Evolutionary conservation across 2,329 filamentous ascomycete genomes (phyloP).

Genomic region (Hypoxylon sp.): DNA sequence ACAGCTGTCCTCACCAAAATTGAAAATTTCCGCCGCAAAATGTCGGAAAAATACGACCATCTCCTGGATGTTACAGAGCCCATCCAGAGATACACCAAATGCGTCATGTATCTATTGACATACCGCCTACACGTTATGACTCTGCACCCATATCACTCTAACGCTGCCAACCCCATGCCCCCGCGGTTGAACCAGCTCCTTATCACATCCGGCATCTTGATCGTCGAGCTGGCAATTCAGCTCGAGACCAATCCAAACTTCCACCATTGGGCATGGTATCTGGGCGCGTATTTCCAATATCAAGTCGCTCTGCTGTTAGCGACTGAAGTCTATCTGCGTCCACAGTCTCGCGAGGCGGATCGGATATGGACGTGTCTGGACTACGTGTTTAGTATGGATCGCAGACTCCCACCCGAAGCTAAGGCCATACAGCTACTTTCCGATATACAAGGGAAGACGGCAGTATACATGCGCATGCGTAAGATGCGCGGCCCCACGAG

Average conservation of each 20-base stretch:
- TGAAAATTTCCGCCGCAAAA: conserved; percentile 74
- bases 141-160: conserved; percentile 74
- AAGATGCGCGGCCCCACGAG: conserved; percentile 65
- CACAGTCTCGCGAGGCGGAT: conserved; percentile 68
- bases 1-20: conserved; percentile 76
- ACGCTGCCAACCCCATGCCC: conserved; percentile 64
- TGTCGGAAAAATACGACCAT: conserved; percentile 75
- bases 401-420: conserved; percentile 62
- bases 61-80: conserved; percentile 72
- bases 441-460: conserved; percentile 72
- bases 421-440: conserved; percentile 73
- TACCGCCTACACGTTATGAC: conserved; percentile 75
- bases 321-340: conserved; percentile 73
- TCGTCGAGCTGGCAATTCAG: conserved; percentile 62
- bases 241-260: conserved; percentile 63
- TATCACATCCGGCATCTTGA: conserved; percentile 69
- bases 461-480: conserved; percentile 70
- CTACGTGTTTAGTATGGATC: conserved; percentile 75
- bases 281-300: conserved; percentile 78
- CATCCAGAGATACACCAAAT: conserved; percentile 72
- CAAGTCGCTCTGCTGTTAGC: conserved; percentile 78
- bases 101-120: conserved; percentile 74
- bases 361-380: conserved; percentile 80
- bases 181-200: conserved; percentile 74
- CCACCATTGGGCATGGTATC: conserved; percentile 76